Evolutionary conservation across 768 basidiomycete species (phyloP), one percentile per base, ranked within the genome.

Genomic region (Lactarius deliciosus): DNA sequence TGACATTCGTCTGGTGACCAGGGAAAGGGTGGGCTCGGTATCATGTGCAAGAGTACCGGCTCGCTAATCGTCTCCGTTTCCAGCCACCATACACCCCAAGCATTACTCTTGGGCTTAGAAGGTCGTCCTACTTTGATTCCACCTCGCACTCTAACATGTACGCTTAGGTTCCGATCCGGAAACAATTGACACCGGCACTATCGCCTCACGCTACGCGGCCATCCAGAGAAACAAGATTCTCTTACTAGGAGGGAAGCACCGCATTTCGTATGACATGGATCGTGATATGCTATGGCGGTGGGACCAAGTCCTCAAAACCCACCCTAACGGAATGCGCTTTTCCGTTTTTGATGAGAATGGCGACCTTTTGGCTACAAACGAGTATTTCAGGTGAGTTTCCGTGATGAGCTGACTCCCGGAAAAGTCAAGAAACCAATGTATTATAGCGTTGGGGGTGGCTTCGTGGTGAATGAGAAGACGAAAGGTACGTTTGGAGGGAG

Each of bases 301-400:
- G 86, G 91, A 94, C 72, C 86, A 90, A 60, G 89, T 94, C n/a
- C 83, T 95, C 32, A 89, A 89, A 75, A 92, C 91, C 0, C 91
- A 93, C 74, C 89, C 93, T 0, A 96, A 96, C 73, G 96, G 96
- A 54, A 96, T 98, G 86, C 84, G 94, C 10, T 98, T 98, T 75
- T 88, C 88, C 41, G 90, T 86, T 40, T 98, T 94, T 70, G 87
- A 82, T 61, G 80, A 83, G 56, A 80, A 89, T n/a, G 96, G 96
- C 2, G 86, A 92, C 69, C 78, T 98, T 66, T 79, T 98, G 64
- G 96, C 96, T 1, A 95, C 93, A 15, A 98, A 98, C 71, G 92
- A 95, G 74, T 98, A 96, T 73, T 97, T 92, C 74, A 93, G 86
- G 83, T 82, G 70, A 50, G 67, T 16, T 58, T 40, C 2, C 54